phyloP scores from a whole-genome alignment of 306 rosid genomes.

The Vigna hirtella region DNA sequence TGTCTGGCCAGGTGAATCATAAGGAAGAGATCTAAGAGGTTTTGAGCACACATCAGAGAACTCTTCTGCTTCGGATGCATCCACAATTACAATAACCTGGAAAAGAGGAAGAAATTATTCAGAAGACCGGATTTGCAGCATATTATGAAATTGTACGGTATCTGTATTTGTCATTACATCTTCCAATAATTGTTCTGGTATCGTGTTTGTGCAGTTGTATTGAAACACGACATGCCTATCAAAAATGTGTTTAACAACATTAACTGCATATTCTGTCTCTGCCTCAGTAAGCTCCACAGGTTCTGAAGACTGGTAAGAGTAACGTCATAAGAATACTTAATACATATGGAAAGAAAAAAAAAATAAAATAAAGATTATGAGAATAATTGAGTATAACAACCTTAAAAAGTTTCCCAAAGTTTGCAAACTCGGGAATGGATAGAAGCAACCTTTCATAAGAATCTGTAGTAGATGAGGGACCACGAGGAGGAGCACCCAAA shows the following conservation, averaged over 20 bases:
- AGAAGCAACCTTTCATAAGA: conserved; percentile 81
- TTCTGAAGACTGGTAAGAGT: conserved; percentile 80
- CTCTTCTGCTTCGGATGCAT: conserved; percentile 95
- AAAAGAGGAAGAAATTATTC: conserved; percentile 37
- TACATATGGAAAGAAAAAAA: conserved; percentile 25
- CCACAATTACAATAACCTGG: conserved; percentile 85
- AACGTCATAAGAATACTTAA: conserved; percentile 41
- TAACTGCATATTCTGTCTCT: conserved; percentile 96
- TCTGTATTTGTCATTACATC: conserved; percentile 58
- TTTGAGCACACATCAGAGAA: conserved; percentile 74
- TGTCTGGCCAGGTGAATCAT: conserved; percentile 91
- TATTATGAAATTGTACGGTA: conserved; percentile 18
- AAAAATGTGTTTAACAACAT: conserved; percentile 92
- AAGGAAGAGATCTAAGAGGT: conserved; percentile 93
- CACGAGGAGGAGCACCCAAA: conserved; percentile 83
- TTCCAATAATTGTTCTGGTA: conserved; percentile 95
- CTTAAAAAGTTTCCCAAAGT: conserved; percentile 93
- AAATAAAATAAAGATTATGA: conserved; percentile 22
- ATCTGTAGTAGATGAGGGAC: conserved; percentile 76
- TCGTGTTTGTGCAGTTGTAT: conserved; percentile 96
- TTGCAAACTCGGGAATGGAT: conserved; percentile 73
- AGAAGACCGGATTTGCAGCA: conserved; percentile 36
- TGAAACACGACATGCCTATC: conserved; percentile 92
- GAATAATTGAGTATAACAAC: conserved; percentile 49
- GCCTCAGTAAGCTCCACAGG: conserved; percentile 98